Percentiles rank a stretch among this genome's conserved stretches.
Evolutionary conservation across 139 green algal species (phyloP).

Genomic region (Dunaliella sp.): DNA sequence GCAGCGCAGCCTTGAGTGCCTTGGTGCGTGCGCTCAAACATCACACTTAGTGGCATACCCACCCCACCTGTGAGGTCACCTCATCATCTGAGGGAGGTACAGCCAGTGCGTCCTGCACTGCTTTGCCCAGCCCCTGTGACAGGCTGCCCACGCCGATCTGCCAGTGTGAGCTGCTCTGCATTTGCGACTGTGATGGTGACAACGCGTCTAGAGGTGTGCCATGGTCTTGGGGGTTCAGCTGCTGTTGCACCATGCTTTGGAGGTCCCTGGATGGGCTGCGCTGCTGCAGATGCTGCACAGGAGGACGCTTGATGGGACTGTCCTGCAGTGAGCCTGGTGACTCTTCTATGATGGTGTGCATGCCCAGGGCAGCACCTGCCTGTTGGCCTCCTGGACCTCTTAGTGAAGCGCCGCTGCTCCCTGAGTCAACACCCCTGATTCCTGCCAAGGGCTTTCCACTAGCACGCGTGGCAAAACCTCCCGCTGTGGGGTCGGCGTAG

Average conservation of each 20-base stretch:
- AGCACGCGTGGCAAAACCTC: neutral
- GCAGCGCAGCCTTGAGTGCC: too few species aligned
- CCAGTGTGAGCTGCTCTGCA: neutral
- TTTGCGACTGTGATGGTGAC: neutral
- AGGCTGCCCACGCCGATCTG: neutral
- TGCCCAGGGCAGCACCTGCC: too few species aligned
- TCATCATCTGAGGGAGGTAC: neutral
- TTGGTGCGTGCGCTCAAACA: too few species aligned
- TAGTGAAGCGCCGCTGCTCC: neutral
- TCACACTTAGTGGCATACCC: too few species aligned
- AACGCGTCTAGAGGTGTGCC: too few species aligned
- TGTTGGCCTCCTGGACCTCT: too few species aligned
- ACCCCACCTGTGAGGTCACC: neutral
- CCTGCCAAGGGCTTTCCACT: neutral
- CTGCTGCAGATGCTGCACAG: neutral
- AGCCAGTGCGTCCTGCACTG: neutral
- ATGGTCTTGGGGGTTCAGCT: neutral
- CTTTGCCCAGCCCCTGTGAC: neutral
- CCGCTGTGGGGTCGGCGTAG: neutral
- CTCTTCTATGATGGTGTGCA: neutral
- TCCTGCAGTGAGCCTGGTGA: neutral
- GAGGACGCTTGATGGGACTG: neutral
- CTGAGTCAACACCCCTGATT: neutral
- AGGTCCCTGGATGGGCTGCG: neutral
- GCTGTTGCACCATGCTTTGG: neutral